Evolutionary conservation across 108 stramenopile species (phyloP).

Genomic region (Cyclostephanos invisitatus): DNA sequence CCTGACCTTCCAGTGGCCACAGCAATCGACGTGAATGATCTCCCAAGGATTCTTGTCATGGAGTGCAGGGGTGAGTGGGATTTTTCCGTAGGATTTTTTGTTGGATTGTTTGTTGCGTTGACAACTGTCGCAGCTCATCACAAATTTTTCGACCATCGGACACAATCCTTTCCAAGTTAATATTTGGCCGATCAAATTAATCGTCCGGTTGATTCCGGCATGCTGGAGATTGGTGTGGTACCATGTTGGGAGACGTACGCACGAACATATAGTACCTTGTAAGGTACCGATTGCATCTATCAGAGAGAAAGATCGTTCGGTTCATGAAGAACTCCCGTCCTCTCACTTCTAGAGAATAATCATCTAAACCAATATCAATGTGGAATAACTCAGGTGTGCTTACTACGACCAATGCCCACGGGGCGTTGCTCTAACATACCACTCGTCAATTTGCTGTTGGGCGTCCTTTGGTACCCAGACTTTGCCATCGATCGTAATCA

Average conservation of each 20-base stretch:
- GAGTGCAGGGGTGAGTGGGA: slow-evolving; percentile 4
- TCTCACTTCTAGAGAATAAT: too few species aligned
- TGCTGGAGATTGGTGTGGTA: slow-evolving; percentile 22
- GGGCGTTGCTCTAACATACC: too few species aligned
- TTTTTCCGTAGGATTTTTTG: slow-evolving; percentile 11
- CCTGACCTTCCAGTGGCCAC: too few species aligned
- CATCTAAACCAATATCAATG: too few species aligned
- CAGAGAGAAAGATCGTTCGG: too few species aligned
- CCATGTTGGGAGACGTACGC: too few species aligned
- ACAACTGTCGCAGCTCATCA: slow-evolving; percentile 11
- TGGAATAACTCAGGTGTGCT: too few species aligned
- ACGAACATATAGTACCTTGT: too few species aligned
- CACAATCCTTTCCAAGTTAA: slow-evolving; percentile 11
- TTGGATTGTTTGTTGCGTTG: slow-evolving; percentile 9
- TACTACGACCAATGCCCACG: too few species aligned
- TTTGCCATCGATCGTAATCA: slow-evolving; percentile 4
- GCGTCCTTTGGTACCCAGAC: slow-evolving; percentile 5
- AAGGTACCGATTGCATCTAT: too few species aligned
- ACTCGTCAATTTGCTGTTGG: slow-evolving; percentile 7
- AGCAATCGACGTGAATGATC: background rate
- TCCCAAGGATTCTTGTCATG: slow-evolving; percentile 20
- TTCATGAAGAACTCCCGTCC: too few species aligned
- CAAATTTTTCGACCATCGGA: background rate
- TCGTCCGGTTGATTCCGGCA: slow-evolving; percentile 17
- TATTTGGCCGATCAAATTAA: background rate